phyloP scores from a whole-genome alignment of 768 basidiomycete species.

The Pholiota conissans region DNA sequence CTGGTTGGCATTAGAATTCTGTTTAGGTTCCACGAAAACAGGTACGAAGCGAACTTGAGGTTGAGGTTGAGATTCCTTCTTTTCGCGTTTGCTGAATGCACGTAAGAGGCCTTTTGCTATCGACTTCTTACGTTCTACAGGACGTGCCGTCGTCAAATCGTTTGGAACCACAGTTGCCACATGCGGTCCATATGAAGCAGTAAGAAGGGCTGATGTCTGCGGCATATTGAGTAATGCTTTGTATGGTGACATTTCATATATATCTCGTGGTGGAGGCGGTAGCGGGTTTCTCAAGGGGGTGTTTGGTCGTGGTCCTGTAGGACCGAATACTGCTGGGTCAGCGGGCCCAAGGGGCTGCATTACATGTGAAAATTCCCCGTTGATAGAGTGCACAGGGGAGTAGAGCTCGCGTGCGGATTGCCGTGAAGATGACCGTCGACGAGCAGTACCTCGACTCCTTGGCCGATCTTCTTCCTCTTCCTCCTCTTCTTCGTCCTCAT shows the following conservation, averaged over 20 bases:
- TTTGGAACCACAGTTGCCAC: constrained; percentile 11
- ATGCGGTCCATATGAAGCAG: constrained; percentile 28
- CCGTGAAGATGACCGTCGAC: constrained; percentile 8
- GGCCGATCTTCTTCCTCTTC: constrained; percentile 19
- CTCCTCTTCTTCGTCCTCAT: constrained; percentile 13
- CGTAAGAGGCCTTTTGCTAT: constrained; percentile 45
- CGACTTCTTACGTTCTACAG: constrained; percentile 31
- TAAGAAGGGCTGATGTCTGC: constrained; percentile 39
- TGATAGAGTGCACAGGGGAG: constrained; percentile 18
- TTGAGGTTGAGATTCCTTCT: constrained; percentile 14
- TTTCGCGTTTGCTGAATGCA: constrained; percentile 34
- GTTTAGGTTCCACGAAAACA: constrained; percentile 20
- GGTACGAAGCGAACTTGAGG: constrained; percentile 26
- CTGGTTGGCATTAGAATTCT: not conserved
- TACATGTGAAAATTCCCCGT: constrained; percentile 25
- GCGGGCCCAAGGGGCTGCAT: constrained; percentile 33
- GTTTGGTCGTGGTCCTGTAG: constrained; percentile 21
- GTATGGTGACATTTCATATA: constrained; percentile 61
- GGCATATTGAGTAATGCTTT: constrained; percentile 54
- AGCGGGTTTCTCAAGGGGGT: constrained; percentile 52
- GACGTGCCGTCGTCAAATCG: constrained; percentile 15
- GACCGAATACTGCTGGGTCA: constrained; percentile 27
- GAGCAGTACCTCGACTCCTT: constrained; percentile 9
- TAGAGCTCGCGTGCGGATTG: constrained; percentile 17
- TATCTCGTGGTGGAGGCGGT: constrained; percentile 58